Evolutionary conservation across 306 rosid genomes (phyloP).

Genomic region (Rubus idaeus): DNA sequence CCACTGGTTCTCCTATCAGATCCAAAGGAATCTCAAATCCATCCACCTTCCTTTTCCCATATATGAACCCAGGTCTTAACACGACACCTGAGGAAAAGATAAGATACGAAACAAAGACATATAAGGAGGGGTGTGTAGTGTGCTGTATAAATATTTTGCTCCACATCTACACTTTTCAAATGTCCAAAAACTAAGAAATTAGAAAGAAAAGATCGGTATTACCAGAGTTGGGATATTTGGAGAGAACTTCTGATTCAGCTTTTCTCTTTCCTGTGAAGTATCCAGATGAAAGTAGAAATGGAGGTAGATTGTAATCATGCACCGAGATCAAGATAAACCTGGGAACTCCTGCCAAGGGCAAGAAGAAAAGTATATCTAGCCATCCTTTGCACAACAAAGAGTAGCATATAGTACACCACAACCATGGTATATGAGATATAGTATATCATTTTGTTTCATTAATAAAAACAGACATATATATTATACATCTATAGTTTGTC

Average conservation of each 20-base stretch:
- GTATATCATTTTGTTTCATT: background rate
- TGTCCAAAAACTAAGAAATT: constrained; percentile 8
- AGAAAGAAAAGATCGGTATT: constrained; percentile 24
- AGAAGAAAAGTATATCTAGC: background rate
- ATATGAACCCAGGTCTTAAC: constrained; percentile 84
- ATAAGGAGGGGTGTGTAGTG: background rate
- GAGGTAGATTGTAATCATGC: constrained; percentile 85
- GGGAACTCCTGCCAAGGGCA: constrained; percentile 70
- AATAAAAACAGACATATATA: background rate
- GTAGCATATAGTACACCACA: background rate
- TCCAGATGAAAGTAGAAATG: constrained; percentile 75
- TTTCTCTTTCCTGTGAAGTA: constrained; percentile 95
- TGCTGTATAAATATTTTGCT: background rate
- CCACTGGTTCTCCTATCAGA: constrained; percentile 75
- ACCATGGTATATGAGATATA: background rate
- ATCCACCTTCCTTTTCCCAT: constrained; percentile 83
- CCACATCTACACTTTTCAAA: background rate
- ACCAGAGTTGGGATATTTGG: constrained; percentile 93
- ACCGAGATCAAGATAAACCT: constrained; percentile 88
- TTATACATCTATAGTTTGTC: background rate
- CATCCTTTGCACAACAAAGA: constrained; percentile 7
- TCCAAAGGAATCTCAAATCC: constrained; percentile 86
- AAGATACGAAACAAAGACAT: background rate
- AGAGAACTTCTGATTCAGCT: constrained; percentile 95
- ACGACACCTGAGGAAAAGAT: constrained; percentile 66